phyloP scores from a whole-genome alignment of 1,284 basidiomycete genomes.

The Leccinum subrobustum region DNA sequence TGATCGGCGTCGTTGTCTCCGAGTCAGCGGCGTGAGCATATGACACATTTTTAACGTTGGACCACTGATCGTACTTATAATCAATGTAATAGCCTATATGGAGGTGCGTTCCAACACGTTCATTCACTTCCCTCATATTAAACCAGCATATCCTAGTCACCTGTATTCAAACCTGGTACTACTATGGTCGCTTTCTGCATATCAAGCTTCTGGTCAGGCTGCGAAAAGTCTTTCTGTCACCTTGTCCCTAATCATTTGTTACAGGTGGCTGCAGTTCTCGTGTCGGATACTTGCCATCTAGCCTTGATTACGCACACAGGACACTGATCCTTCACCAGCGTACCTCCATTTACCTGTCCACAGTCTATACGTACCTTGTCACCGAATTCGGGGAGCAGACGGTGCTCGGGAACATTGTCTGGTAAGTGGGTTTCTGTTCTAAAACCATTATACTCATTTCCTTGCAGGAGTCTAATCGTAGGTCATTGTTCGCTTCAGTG shows the following conservation, averaged over 20 bases:
- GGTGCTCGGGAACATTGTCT: constrained; percentile 42
- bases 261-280: constrained; percentile 49
- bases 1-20: constrained; percentile 50
- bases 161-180: constrained; percentile 57
- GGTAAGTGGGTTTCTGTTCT: constrained; percentile 35
- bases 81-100: constrained; percentile 42
- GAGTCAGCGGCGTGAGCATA: constrained; percentile 41
- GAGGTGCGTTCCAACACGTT: constrained; percentile 39
- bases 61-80: constrained; percentile 1
- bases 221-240: background rate
- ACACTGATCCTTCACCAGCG: background rate
- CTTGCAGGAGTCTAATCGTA: constrained; percentile 49
- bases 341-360: background rate
- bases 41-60: constrained; percentile 4
- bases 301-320: constrained; percentile 56
- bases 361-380: constrained; percentile 53
- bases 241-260: background rate
- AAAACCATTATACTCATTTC: background rate
- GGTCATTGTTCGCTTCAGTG: constrained; percentile 10
- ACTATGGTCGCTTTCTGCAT: constrained; percentile 47
- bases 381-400: constrained; percentile 27
- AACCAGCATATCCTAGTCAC: constrained; percentile 42
- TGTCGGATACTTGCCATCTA: constrained; percentile 57
- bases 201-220: constrained; percentile 43
- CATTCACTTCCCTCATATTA: constrained; percentile 1